These are phyloP conservation scores for Cordyceps cateniannulata DNA, from an alignment of 2,329 filamentous ascomycete genomes.

Conservation along the genomic window DNA sequence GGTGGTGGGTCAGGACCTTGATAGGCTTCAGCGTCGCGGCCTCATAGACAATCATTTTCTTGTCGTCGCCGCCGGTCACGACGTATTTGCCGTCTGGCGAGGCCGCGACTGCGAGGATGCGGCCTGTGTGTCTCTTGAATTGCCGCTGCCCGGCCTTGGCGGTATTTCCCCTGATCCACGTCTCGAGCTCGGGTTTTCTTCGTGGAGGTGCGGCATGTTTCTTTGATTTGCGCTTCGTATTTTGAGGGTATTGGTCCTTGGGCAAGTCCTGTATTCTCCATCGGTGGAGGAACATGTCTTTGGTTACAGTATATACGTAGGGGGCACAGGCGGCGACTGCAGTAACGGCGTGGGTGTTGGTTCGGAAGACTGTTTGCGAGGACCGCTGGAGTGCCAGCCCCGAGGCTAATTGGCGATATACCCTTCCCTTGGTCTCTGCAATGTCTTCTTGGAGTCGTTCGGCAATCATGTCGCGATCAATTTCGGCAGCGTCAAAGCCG, in stretches of 20 bases:
- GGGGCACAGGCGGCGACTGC: constrained; percentile 72
- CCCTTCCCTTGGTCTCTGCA: constrained; percentile 80
- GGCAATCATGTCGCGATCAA: constrained; percentile 87
- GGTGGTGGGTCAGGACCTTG: constrained; percentile 83
- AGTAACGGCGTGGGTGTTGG: constrained; percentile 72
- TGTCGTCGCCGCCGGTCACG: constrained; percentile 82
- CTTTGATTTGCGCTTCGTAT: constrained; percentile 51
- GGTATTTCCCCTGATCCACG: constrained; percentile 55
- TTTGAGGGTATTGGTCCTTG: constrained; percentile 52
- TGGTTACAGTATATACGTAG: constrained; percentile 81
- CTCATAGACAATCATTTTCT: constrained; percentile 82
- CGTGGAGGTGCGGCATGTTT: constrained; percentile 52
- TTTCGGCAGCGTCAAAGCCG: constrained; percentile 89
- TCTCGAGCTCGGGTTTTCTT: constrained; percentile 56
- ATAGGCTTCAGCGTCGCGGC: constrained; percentile 70
- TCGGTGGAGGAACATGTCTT: constrained; percentile 78
- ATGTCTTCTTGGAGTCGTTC: constrained; percentile 88
- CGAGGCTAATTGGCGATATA: constrained; percentile 74
- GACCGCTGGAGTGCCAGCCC: constrained; percentile 65
- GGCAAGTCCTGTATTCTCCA: constrained; percentile 73
- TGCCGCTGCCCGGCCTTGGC: constrained; percentile 55
- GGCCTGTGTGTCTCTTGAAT: constrained; percentile 71
- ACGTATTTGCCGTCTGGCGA: constrained; percentile 87
- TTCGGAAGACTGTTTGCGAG: constrained; percentile 66
- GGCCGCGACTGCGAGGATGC: constrained; percentile 78